A percentile compares a stretch with the other conserved stretches of the same genome.
Conservation (phyloP, 2,329 filamentous ascomycete species). For the Drechmeria coniospora region DNA sequence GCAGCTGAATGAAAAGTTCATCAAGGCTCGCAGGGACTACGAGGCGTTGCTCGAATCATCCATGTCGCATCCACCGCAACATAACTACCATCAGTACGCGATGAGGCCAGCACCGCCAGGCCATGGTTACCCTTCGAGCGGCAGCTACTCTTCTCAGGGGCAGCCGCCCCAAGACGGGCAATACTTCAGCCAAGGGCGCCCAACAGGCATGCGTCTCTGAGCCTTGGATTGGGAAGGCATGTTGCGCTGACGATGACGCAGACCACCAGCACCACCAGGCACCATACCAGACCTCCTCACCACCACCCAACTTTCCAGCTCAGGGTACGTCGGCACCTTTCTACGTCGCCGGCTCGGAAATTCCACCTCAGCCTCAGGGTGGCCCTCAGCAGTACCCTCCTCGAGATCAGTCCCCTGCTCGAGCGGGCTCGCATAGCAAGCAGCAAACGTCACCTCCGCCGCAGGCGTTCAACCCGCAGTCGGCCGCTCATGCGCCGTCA, state of each 20-base stretch:
- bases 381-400: conserved; percentile 34
- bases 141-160: conserved; percentile 25
- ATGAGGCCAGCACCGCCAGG: conserved; percentile 34
- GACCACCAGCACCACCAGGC: conserved; percentile 25
- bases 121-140: conserved; percentile 27
- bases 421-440: conserved; percentile 29
- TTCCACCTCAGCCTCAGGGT: conserved; percentile 27
- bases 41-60: conserved; percentile 90
- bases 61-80: conserved; percentile 83
- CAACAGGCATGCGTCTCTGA: conserved; percentile 9
- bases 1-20: conserved; percentile 97
- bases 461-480: conserved; percentile 24
- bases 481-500: conserved; percentile 9
- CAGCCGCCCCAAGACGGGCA: conserved; percentile 42
- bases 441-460: conserved; percentile 36
- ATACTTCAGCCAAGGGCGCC: conserved; percentile 47
- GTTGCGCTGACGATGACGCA: conserved; percentile 7
- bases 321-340: conserved; percentile 42
- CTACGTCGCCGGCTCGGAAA: conserved; percentile 46
- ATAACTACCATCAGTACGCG: conserved; percentile 56
- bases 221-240: background rate
- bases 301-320: conserved; percentile 40
- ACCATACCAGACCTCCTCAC: conserved; percentile 27
- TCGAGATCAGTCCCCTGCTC: conserved; percentile 34
- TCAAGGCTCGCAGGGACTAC: conserved; percentile 94